phyloP scores from a whole-genome alignment of 768 basidiomycete genomes.

The Xerocomus potaroensis region DNA sequence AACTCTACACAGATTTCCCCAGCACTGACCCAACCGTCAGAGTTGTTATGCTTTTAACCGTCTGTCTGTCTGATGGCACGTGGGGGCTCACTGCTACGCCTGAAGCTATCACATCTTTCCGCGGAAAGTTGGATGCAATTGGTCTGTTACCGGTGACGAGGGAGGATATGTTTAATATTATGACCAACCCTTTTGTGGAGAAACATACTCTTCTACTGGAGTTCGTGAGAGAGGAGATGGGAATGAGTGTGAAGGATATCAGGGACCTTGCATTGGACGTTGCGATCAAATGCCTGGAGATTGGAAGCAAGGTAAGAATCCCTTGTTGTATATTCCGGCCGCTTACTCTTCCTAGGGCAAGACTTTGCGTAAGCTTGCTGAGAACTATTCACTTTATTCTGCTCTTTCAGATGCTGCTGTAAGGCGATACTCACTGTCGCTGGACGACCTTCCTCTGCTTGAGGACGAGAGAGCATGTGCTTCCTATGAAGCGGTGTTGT shows the following conservation, averaged over 20 bases:
- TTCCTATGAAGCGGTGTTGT: conserved; percentile 48
- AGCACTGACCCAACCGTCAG: conserved; percentile 56
- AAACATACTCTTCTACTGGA: conserved; percentile 47
- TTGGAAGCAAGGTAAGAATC: conserved; percentile 45
- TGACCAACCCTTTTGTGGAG: conserved; percentile 69
- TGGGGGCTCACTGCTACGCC: conserved; percentile 26
- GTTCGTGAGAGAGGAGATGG: conserved; percentile 44
- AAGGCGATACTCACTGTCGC: conserved; percentile 45
- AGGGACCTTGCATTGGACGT: conserved; percentile 54
- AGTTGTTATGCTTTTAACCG: conserved; percentile 67
- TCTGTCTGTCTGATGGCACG: conserved; percentile 43
- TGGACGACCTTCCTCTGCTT: conserved; percentile 54
- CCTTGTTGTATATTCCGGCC: background rate
- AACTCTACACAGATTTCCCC: conserved; percentile 65
- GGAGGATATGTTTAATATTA: conserved; percentile 57
- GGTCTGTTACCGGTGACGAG: conserved; percentile 52
- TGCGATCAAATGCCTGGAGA: conserved; percentile 52
- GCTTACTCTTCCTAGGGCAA: conserved; percentile 48
- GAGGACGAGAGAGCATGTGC: conserved; percentile 45
- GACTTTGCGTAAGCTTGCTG: conserved; percentile 55
- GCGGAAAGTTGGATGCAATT: conserved; percentile 50
- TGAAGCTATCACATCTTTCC: conserved; percentile 31
- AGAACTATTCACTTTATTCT: conserved; percentile 42
- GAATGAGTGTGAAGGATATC: conserved; percentile 40
- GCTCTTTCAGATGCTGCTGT: conserved; percentile 44